Percentiles rank a stretch among this genome's conserved stretches.
Evolutionary conservation across 2,329 filamentous ascomycete genomes (phyloP).

Genomic region (Capronia epimyces): DNA sequence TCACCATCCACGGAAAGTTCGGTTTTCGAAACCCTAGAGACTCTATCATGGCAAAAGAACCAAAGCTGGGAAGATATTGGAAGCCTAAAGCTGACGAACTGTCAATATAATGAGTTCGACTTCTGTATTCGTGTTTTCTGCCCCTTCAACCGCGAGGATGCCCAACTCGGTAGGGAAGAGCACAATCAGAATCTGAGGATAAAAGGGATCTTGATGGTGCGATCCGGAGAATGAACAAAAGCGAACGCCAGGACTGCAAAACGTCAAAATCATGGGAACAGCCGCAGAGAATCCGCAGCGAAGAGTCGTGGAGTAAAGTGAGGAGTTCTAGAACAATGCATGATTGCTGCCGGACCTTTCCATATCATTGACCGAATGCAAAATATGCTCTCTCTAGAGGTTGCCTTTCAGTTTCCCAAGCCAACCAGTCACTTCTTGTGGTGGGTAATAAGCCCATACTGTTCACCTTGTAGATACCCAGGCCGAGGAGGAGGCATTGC

Average conservation of each 20-base stretch:
- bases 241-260: too few species aligned
- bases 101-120: too few species aligned
- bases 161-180: too few species aligned
- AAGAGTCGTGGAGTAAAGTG: too few species aligned
- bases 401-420: conserved; percentile 77
- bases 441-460: conserved; percentile 93
- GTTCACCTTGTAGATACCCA: conserved; percentile 96
- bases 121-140: too few species aligned
- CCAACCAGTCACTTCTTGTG: conserved; percentile 93
- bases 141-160: too few species aligned
- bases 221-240: too few species aligned
- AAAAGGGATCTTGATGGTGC: too few species aligned
- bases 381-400: conserved; percentile 62
- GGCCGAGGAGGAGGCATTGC: conserved; percentile 73
- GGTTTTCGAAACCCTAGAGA: conserved; percentile 8
- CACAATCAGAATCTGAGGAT: too few species aligned
- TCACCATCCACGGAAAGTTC: conserved; percentile 19
- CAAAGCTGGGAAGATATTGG: not conserved
- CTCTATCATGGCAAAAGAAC: not conserved
- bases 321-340: not conserved
- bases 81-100: not conserved
- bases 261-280: too few species aligned
- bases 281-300: too few species aligned
- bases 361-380: conserved; percentile 36
- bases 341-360: not conserved